Conservation (phyloP, 1,284 basidiomycete species). For the Thecaphora thlaspeos region DNA sequence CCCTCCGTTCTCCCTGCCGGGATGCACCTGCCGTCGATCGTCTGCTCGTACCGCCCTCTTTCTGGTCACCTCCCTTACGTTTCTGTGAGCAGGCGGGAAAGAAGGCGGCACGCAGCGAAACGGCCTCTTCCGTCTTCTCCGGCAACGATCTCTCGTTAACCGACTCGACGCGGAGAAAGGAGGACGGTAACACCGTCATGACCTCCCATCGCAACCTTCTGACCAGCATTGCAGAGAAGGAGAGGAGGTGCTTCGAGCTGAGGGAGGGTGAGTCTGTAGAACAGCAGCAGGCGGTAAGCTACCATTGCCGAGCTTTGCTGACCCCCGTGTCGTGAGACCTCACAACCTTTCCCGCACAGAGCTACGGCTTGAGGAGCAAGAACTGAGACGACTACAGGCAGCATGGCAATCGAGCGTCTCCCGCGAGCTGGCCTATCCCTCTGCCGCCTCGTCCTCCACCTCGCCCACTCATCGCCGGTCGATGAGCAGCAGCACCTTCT, state of each 20-base stretch:
- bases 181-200: constrained; percentile 1
- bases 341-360: too few species aligned
- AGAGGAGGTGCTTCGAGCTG: constrained; percentile 55
- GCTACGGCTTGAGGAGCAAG: constrained; percentile 11
- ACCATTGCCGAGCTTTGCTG: too few species aligned
- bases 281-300: too few species aligned
- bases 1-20: too few species aligned
- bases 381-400: constrained; percentile 11
- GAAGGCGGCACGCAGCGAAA: too few species aligned
- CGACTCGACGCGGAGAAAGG: not conserved
- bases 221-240: constrained; percentile 56
- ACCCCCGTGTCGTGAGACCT: too few species aligned
- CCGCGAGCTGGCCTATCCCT: constrained; percentile 9
- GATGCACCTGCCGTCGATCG: too few species aligned
- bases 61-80: too few species aligned
- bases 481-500: not conserved
- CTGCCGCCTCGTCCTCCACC: not conserved
- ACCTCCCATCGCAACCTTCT: constrained; percentile 31
- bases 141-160: not conserved
- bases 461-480: constrained; percentile 7
- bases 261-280: constrained; percentile 50
- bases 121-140: not conserved
- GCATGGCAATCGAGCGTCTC: constrained; percentile 21
- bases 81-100: too few species aligned
- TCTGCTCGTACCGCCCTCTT: too few species aligned